Conservation (phyloP, 345 rosid species). For the Hirschfeldia incana region DNA sequence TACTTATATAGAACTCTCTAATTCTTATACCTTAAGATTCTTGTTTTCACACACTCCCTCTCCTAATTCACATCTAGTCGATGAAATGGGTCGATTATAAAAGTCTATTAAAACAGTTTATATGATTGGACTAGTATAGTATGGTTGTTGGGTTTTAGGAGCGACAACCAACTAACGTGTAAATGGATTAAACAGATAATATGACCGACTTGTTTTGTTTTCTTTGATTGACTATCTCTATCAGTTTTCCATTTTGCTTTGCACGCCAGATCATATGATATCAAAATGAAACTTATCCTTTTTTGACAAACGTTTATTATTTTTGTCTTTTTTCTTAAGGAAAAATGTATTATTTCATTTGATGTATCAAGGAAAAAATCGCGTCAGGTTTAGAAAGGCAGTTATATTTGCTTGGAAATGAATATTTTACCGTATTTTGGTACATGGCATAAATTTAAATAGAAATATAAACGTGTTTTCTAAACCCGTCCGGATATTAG, state of each 20-base stretch:
- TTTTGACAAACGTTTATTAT: neutral
- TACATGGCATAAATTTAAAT: neutral
- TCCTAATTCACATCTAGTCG: neutral
- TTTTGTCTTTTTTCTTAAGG: neutral
- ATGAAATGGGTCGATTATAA: neutral
- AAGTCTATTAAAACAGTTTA: neutral
- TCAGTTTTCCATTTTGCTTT: neutral
- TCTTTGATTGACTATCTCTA: constrained; percentile 12
- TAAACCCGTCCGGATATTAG: neutral
- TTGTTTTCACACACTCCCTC: constrained; percentile 34
- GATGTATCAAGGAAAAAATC: neutral
- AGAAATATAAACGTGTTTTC: neutral
- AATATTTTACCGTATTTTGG: neutral
- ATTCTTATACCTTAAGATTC: constrained; percentile 8
- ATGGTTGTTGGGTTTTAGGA: constrained; percentile 16
- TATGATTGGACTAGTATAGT: constrained; percentile 12
- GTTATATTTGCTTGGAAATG: neutral
- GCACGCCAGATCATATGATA: constrained; percentile 13
- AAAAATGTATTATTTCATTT: neutral
- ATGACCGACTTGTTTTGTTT: constrained; percentile 30
- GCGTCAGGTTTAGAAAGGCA: neutral
- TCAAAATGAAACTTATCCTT: neutral
- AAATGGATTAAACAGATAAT: constrained; percentile 11
- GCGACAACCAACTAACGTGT: constrained; percentile 21
- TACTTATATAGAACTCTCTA: neutral